Evolutionary conservation across 2,329 filamentous ascomycete genomes (phyloP), one percentile per base, ranked within the genome.

Genomic region (Tolypocladium capitatum): DNA sequence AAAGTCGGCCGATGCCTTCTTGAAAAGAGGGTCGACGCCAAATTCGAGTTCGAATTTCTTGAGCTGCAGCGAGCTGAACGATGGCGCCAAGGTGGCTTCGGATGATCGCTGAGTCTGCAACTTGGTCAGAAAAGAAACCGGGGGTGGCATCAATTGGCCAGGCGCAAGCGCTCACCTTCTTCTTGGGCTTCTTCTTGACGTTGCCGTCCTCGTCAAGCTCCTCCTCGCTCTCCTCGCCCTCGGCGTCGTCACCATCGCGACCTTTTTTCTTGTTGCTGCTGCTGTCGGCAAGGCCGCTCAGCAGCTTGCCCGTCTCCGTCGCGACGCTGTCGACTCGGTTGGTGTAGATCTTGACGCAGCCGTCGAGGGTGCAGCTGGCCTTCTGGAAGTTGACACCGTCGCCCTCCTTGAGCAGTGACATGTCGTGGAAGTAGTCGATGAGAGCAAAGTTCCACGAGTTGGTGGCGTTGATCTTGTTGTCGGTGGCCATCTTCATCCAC

Each of bases 381-480:
- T 95, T 95, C 63, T 98, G 92, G 58, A 98, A 98, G 64, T 98
- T 98, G 66, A 98, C 90, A 14, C 90, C 85, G 54, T 98, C 89
- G 30, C 92, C 92, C 61, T 98, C 92, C 63, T 94, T 94, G 43
- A 98, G 73, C 40, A 98, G 71, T 1, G 89, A 95, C 92, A 98
- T 97, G 61, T 98, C 92, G 66, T 98, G 91, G 60, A 98, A 98
- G 68, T 98, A 98, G 66, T 98, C 92, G 62, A 98, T 98, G 18
- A 98, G 78, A n/a, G 92, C 92, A 68, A 98, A 97, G 66, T 97
- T 97, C 92, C 92, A 98, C 30, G 90, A 96, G 66, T 98, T 98
- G 50, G 84, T 81, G 44, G 92, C 91, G 63, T 97, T 98, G 74
- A 98, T 98, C 68, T 92, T 92, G 70, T 98, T 98, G 71, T 98